Evolutionary conservation across 768 basidiomycete genomes (phyloP).

Genomic region (Tulasnella sp.): DNA sequence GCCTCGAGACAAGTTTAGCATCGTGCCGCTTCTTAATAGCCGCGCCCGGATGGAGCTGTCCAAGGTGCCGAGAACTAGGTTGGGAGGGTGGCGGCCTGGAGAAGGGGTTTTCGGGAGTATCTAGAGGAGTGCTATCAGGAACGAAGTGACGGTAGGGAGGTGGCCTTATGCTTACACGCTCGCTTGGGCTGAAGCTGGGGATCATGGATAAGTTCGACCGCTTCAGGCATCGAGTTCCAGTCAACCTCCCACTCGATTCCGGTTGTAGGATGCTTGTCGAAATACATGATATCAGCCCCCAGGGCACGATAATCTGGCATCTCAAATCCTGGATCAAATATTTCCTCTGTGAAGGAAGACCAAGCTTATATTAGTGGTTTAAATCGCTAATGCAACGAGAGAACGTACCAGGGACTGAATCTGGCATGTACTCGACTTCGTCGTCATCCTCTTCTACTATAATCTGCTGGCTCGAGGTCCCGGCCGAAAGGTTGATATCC

Average conservation of each 20-base stretch:
- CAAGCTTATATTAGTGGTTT: background rate
- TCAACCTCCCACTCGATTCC: constrained; percentile 1
- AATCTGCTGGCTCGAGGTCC: constrained; percentile 32
- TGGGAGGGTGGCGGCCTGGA: background rate
- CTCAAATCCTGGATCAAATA: constrained; percentile 48
- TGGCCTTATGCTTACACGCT: background rate
- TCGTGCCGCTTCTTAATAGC: background rate
- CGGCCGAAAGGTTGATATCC: constrained; percentile 33
- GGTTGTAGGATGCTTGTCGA: constrained; percentile 6
- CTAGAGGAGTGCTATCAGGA: background rate
- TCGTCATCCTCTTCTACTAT: constrained; percentile 37
- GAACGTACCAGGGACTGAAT: constrained; percentile 48
- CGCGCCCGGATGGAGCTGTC: background rate
- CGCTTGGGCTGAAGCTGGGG: background rate
- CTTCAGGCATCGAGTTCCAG: background rate
- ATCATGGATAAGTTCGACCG: background rate
- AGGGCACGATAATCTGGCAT: constrained; percentile 48
- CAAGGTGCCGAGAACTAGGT: background rate
- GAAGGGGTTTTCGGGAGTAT: background rate
- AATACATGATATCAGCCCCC: constrained; percentile 39
- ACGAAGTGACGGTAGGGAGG: background rate
- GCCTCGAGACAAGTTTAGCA: background rate
- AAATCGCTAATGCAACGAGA: background rate
- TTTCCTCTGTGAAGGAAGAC: constrained; percentile 36
- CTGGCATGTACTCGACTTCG: constrained; percentile 56